Conservation (phyloP, 495 filamentous ascomycete species). For the Trichodelitschia bisporula region DNA sequence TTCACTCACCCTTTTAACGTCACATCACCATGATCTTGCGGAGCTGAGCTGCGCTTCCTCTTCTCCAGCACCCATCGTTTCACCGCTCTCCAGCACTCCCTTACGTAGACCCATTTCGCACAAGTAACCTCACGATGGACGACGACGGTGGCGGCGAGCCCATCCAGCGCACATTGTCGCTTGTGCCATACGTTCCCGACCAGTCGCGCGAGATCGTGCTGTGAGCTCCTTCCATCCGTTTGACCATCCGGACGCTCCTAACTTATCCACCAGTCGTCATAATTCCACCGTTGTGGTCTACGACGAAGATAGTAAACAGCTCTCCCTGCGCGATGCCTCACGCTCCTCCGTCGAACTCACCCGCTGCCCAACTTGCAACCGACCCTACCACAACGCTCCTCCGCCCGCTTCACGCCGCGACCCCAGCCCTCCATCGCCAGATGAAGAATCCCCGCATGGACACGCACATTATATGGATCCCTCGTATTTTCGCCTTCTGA, state of each 20-base stretch:
- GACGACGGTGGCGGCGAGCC: too few species aligned
- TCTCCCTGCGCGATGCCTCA: constrained; percentile 40
- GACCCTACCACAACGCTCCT: constrained; percentile 27
- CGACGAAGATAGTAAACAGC: constrained; percentile 60
- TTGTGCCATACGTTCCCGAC: constrained; percentile 15
- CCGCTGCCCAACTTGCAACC: constrained; percentile 75
- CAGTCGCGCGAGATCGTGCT: constrained; percentile 16
- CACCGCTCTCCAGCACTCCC: too few species aligned
- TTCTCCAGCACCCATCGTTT: too few species aligned
- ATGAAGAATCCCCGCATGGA: constrained; percentile 6
- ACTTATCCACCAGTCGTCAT: constrained; percentile 55
- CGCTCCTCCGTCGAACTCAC: constrained; percentile 24
- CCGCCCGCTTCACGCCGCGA: not conserved
- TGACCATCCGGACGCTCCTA: not conserved
- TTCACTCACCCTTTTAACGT: too few species aligned
- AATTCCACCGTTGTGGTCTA: constrained; percentile 78
- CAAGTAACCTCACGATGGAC: too few species aligned
- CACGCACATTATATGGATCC: constrained; percentile 15
- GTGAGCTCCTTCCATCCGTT: constrained; percentile 4
- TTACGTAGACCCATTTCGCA: too few species aligned
- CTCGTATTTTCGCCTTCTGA: constrained; percentile 84
- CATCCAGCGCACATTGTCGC: too few species aligned
- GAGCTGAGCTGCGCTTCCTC: too few species aligned
- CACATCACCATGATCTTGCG: too few species aligned
- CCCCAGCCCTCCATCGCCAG: not conserved